phyloP scores from a whole-genome alignment of 2,329 filamentous ascomycete genomes.

The Pseudogymnoascus sp. region DNA sequence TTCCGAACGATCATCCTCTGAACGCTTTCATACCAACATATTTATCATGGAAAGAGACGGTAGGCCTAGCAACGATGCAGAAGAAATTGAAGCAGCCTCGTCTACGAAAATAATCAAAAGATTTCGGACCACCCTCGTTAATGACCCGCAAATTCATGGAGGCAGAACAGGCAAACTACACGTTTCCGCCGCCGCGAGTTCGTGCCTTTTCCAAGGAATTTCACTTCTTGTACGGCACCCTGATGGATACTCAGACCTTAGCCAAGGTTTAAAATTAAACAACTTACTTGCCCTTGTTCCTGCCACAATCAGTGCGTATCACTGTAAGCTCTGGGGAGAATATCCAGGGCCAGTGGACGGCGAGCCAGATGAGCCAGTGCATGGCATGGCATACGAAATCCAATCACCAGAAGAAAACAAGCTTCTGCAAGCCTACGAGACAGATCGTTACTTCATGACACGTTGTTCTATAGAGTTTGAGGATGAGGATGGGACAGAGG shows the following conservation, averaged over 20 bases:
- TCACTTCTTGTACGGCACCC: constrained; percentile 30
- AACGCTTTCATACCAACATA: background rate
- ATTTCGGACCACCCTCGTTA: background rate
- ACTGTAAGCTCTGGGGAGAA: constrained; percentile 28
- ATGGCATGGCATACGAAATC: constrained; percentile 18
- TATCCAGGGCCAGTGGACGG: constrained; percentile 25
- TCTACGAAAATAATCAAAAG: background rate
- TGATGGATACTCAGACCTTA: constrained; percentile 29
- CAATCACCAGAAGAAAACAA: background rate
- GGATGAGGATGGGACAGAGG: constrained; percentile 17
- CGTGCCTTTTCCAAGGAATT: constrained; percentile 20
- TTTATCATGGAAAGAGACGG: background rate
- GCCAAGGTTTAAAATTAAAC: constrained; percentile 24
- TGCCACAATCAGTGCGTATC: constrained; percentile 24
- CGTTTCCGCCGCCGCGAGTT: background rate
- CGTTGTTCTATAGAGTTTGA: constrained; percentile 16
- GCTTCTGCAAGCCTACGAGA: constrained; percentile 16
- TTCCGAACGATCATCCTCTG: background rate
- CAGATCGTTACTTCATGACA: constrained; percentile 14
- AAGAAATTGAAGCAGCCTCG: background rate
- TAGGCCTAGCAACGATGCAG: background rate
- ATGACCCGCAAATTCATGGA: background rate
- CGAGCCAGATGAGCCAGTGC: constrained; percentile 12
- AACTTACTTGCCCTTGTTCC: constrained; percentile 19
- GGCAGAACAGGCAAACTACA: background rate